Evolutionary conservation across 371 early-diverging fungal genomes (phyloP).

Genomic region (Zychaea mexicana): DNA sequence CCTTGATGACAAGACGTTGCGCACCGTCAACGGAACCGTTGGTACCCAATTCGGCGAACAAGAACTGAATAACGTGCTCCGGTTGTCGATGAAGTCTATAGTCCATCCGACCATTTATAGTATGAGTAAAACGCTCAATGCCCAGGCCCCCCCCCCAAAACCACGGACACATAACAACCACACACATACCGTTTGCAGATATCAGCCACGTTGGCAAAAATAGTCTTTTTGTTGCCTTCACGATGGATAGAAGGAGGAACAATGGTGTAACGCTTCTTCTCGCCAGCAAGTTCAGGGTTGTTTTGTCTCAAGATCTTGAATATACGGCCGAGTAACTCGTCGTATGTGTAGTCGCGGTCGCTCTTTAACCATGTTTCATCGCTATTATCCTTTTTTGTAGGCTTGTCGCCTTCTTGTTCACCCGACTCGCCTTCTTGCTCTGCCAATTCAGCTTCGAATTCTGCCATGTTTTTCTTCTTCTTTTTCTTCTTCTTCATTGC

Average conservation of each 20-base stretch:
- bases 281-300: slow-evolving; percentile 94
- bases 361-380: slow-evolving; percentile 50
- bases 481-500: slow-evolving; percentile 90
- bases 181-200: slow-evolving; percentile 76
- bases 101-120: no score
- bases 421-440: slow-evolving; percentile 74
- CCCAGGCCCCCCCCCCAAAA: no score
- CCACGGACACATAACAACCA: no score
- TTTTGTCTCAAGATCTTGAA: slow-evolving; percentile 91
- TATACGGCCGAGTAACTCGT: slow-evolving; percentile 91
- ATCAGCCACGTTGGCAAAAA: slow-evolving; percentile 95
- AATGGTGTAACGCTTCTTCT: slow-evolving; percentile 91
- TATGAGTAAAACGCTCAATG: no score
- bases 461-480: slow-evolving; percentile 90
- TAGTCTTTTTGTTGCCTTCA: slow-evolving; percentile 96
- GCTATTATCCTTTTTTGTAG: slow-evolving; percentile 26
- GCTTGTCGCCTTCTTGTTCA: slow-evolving; percentile 67
- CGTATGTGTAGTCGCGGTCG: slow-evolving; percentile 94
- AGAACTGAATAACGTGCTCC: slow-evolving; percentile 97
- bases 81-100: slow-evolving; percentile 91
- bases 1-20: slow-evolving; percentile 96
- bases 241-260: slow-evolving; percentile 91
- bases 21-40: slow-evolving; percentile 96
- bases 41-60: slow-evolving; percentile 99
- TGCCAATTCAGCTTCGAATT: slow-evolving; percentile 83